Evolutionary conservation across 371 early-diverging fungal species (phyloP).

Genomic region (Syncephalastrum racemosum): DNA sequence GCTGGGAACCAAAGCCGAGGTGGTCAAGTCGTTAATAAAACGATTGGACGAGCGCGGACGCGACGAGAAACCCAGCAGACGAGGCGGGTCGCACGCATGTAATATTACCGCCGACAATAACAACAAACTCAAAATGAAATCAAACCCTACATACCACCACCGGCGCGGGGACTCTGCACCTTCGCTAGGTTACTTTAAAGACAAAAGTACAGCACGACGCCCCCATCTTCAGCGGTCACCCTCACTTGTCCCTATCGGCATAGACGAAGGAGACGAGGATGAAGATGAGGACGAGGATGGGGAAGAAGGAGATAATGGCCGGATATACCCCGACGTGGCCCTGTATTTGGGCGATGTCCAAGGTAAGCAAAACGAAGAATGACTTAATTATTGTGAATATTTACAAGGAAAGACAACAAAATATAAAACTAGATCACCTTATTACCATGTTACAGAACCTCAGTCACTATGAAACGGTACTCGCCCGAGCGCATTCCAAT

Average conservation of each 20-base stretch:
- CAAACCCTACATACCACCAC: slow-evolving; percentile 15
- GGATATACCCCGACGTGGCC: slow-evolving; percentile 44
- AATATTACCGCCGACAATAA: neutral
- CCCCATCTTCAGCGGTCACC: slow-evolving; percentile 2
- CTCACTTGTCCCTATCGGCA: neutral
- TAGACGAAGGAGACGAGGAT: neutral
- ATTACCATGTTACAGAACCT: slow-evolving; percentile 92
- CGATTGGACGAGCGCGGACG: slow-evolving; percentile 45
- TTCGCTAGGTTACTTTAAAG: slow-evolving; percentile 10
- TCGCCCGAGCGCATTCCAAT: slow-evolving; percentile 89
- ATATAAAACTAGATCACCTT: slow-evolving; percentile 71
- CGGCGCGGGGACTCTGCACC: slow-evolving; percentile 13
- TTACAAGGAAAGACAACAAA: slow-evolving; percentile 4
- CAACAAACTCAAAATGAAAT: slow-evolving; percentile 3
- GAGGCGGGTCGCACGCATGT: neutral
- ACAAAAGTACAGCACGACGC: slow-evolving; percentile 1
- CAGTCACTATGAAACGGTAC: slow-evolving; percentile 85
- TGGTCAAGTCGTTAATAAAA: slow-evolving; percentile 68
- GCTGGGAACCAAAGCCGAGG: slow-evolving; percentile 77
- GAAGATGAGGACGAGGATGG: neutral
- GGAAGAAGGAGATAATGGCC: slow-evolving; percentile 16
- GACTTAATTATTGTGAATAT: slow-evolving; percentile 4
- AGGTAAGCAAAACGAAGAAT: slow-evolving; percentile 31
- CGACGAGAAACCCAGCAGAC: neutral
- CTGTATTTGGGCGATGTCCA: slow-evolving; percentile 92